Evolutionary conservation across 106 monocot genomes (phyloP), one percentile per base, ranked within the genome.

Genomic region (Dendrobium huoshanense): DNA sequence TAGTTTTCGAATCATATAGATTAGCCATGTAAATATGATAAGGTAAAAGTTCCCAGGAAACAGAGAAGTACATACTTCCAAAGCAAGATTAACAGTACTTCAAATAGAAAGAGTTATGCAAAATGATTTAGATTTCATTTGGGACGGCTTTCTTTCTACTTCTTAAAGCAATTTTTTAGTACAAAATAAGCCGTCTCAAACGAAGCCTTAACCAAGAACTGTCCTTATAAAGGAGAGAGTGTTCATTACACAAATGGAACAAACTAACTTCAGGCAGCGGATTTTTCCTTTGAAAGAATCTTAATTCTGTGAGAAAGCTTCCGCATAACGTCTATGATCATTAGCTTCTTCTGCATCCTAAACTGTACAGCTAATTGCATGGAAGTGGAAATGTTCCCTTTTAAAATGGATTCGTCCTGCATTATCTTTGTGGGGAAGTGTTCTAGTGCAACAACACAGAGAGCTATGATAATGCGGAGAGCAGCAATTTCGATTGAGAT

Each of bases 371-470:
- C 99, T 72, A 99, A 33, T 70, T 86, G 83, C 80, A 86, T 91
- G 7, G 88, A 85, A 79, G 68, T 49, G 5, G 93, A 86, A 24
- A 85, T 73, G 55, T 67, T 74, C 2, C 54, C 82, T 83, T 84
- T 95, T 48, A 99, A 75, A 47, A 91, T 67, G 15, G 79, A 73
- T 79, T 99, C 99, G 82, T 99, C 99, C 80, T 99, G 88, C 95
- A 93, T 95, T 77, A 95, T 85, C 85, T 95, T 95, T 20, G 99
- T 95, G 9, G 95, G 88, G 83, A 99, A 99, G 51, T 93, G 85
- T 79, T 93, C 85, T 4, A 99, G 82, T 1, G 84, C 83, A 81
- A 95, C 80, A 20, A 88, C 89, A 76, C 90, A 93, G 16, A 99
- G 90, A 29, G 93, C 85, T 80, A 99, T 79, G 18, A 93, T 77